Conservation (phyloP, 805 yeast species). For the Peterozyma xylosa region DNA sequence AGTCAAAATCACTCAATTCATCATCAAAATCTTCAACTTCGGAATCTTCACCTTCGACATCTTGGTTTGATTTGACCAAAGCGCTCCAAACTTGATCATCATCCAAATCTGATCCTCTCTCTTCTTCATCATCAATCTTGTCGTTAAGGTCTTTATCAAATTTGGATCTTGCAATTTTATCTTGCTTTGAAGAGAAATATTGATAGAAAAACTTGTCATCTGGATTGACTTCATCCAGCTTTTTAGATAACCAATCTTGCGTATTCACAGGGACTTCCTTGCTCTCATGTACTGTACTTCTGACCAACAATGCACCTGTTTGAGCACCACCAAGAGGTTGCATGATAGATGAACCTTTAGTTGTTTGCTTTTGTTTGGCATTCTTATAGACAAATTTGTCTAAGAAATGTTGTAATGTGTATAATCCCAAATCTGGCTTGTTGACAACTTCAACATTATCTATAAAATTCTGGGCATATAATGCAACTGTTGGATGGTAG, state of each 20-base stretch:
- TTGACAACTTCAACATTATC: constrained; percentile 38
- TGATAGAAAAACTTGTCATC: constrained; percentile 86
- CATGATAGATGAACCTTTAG: constrained; percentile 93
- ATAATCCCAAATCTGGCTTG: constrained; percentile 88
- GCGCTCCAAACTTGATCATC: constrained; percentile 58
- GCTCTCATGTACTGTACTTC: constrained; percentile 36
- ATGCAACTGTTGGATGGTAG: constrained; percentile 86
- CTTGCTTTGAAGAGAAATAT: constrained; percentile 64
- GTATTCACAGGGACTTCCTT: constrained; percentile 70
- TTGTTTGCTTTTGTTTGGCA: constrained; percentile 65
- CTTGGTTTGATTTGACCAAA: constrained; percentile 48
- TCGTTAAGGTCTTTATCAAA: constrained; percentile 36
- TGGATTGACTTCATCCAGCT: constrained; percentile 61
- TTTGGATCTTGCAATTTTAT: constrained; percentile 24
- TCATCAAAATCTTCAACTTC: constrained; percentile 30
- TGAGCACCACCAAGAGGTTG: constrained; percentile 91
- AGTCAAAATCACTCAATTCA: constrained; percentile 27
- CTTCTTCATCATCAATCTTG: constrained; percentile 34
- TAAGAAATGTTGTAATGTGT: constrained; percentile 81
- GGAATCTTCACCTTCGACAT: constrained; percentile 34
- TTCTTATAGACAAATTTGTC: constrained; percentile 94
- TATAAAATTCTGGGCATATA: constrained; percentile 65
- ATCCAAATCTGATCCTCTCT: constrained; percentile 35
- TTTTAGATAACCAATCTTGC: constrained; percentile 72
- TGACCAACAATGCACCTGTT: constrained; percentile 61